Conservation (phyloP, 306 rosid genomes). For the Prunus davidiana region DNA sequence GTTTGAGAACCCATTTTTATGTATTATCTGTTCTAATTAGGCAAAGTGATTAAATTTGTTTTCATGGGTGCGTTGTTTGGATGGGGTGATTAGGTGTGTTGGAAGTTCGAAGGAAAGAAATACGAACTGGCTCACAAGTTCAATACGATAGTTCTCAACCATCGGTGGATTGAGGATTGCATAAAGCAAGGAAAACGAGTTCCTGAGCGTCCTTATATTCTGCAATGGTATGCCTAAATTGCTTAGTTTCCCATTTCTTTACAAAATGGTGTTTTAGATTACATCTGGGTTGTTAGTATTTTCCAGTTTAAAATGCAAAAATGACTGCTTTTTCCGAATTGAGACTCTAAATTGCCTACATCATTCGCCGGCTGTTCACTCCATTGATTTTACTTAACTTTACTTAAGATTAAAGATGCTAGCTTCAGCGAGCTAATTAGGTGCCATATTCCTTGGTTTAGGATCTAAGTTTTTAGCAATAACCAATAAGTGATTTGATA, state of each 20-base stretch:
- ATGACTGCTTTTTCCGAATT: not conserved
- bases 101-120: conserved; percentile 70
- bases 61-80: not conserved
- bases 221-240: conserved; percentile 49
- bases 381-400: too few relatives aligned
- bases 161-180: conserved; percentile 88
- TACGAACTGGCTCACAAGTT: conserved; percentile 56
- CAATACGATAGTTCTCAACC: conserved; percentile 52
- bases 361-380: too few relatives aligned
- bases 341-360: not conserved
- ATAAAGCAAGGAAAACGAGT: conserved; percentile 65
- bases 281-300: not conserved
- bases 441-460: not conserved
- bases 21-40: not conserved
- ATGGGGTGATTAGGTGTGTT: conserved; percentile 53
- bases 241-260: not conserved
- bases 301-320: not conserved
- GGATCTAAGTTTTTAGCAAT: not conserved
- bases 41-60: conserved; percentile 4
- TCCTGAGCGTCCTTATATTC: conserved; percentile 56
- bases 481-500: not conserved
- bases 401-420: too few relatives aligned
- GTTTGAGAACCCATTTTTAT: conserved; percentile 6
- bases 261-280: not conserved
- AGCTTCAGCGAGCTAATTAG: not conserved